These are phyloP conservation scores for Furcasterigmium sp. DNA, from an alignment of 2,329 filamentous ascomycete genomes.

Conservation along the genomic window DNA sequence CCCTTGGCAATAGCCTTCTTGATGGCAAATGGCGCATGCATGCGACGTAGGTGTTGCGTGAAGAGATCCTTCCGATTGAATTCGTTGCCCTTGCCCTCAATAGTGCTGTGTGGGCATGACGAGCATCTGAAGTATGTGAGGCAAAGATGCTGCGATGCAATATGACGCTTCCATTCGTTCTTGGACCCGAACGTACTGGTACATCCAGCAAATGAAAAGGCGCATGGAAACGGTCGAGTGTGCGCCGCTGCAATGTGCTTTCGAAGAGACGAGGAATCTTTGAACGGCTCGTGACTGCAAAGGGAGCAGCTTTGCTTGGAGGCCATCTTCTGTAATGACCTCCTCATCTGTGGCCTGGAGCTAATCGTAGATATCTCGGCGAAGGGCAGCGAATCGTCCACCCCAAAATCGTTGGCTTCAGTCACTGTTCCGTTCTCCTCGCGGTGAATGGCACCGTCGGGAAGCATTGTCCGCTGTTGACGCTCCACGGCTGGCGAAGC, in stretches of 20 bases:
- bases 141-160: constrained; percentile 82
- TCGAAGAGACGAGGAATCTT: constrained; percentile 59
- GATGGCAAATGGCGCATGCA: constrained; percentile 74
- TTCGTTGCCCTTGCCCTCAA: constrained; percentile 56
- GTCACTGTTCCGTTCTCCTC: constrained; percentile 37
- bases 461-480: constrained; percentile 29
- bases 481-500: constrained; percentile 18
- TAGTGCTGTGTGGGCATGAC: constrained; percentile 47
- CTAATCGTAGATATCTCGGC: constrained; percentile 27
- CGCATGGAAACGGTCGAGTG: constrained; percentile 75
- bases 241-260: constrained; percentile 66
- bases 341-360: constrained; percentile 30
- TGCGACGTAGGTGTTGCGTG: constrained; percentile 86
- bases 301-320: constrained; percentile 54
- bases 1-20: constrained; percentile 52
- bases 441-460: constrained; percentile 29
- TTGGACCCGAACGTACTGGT: constrained; percentile 81
- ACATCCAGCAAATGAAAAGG: constrained; percentile 81
- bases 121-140: constrained; percentile 61
- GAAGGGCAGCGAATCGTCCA: constrained; percentile 31
- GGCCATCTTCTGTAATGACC: constrained; percentile 40
- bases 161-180: constrained; percentile 97
- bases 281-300: constrained; percentile 61
- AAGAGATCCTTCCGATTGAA: constrained; percentile 97
- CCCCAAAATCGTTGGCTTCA: constrained; percentile 30